Base-by-base conservation (phyloP, 1,139 yeast genomes). In the Sugiyamaella neomexicana region DNA sequence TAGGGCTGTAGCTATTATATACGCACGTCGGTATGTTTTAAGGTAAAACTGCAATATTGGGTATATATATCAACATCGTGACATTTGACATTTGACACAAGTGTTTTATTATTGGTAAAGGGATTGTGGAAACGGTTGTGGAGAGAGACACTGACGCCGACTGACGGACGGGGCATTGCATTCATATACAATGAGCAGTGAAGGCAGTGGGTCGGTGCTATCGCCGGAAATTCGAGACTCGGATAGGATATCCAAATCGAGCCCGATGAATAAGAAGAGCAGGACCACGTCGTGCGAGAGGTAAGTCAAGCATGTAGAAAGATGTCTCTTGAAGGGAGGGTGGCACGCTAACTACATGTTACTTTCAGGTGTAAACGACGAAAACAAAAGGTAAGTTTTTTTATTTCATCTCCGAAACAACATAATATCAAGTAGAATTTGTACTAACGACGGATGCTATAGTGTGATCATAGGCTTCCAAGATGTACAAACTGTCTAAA, bases 401-500 rank as follows among this genome's bases (percentile, higher is more conserved):
- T 5, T 12, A 38, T 9, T 3, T 7, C n/a, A n/a, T n/a, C 40
- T 15, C 40, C 27, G 48, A 32, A 10, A 17, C 13, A 15, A n/a
- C n/a, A 20, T 20, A 20, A 20, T 20, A 20, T 20, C 25, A 20
- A 16, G 40, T 44, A 5, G 8, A 29, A 29, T 29, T 2, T 4
- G 34, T 23, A 45, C 52, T 47, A 41, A 49, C 50, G 9, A 6
- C 25, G 25, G 25, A 3, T 20, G 25, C n/a, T 10, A 4, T 48
- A 79, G 60, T 82, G 86, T 67, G 86, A 82, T 60, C 86, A 81
- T 56, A 72, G 82, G 53, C 65, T 78, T 7, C 86, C 86, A 2
- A 74, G 80, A 43, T 82, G 86, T 62, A 79, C 86, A 7, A 81
- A 82, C 41, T 82, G 86, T 67, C 67, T 81, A 51, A 80, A 80